A percentile compares a stretch with the other conserved stretches of the same genome.
Evolutionary conservation across 371 early-diverging fungal species (phyloP).

Genomic region (Mortierella sp.): DNA sequence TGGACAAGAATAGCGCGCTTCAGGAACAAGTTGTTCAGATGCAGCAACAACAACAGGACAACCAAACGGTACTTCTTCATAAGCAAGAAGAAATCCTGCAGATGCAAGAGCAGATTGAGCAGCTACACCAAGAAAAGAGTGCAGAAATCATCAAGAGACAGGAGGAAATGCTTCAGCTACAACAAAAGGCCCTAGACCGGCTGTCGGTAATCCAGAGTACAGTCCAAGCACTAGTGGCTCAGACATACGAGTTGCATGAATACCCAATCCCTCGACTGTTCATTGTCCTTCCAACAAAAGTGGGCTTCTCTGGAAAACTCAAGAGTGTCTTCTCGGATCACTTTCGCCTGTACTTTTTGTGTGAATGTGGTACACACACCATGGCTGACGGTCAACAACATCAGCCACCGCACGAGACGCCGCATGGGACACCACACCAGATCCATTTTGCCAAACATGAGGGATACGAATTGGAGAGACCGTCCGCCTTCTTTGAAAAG

Average conservation of each 20-base stretch:
- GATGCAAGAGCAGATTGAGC: too few relatives aligned
- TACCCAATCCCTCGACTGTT: constrained; percentile 17
- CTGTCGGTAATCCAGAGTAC: constrained; percentile 2
- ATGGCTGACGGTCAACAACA: neutral
- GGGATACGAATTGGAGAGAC: constrained; percentile 5
- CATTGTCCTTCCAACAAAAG: constrained; percentile 8
- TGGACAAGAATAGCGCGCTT: too few relatives aligned
- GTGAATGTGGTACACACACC: constrained; percentile 20
- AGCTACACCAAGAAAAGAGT: too few relatives aligned
- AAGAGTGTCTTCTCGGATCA: too few relatives aligned
- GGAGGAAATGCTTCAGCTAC: constrained; percentile 6
- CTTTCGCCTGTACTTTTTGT: constrained; percentile 15
- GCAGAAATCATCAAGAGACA: too few relatives aligned
- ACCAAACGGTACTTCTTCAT: too few relatives aligned
- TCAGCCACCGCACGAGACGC: too few relatives aligned
- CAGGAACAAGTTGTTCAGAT: too few relatives aligned
- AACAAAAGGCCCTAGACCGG: constrained; percentile 10
- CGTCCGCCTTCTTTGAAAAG: constrained; percentile 7
- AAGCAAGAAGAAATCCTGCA: too few relatives aligned
- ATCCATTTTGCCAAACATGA: constrained; percentile 16
- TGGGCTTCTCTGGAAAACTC: neutral
- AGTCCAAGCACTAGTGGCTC: constrained; percentile 7
- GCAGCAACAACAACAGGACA: too few relatives aligned
- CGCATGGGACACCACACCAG: constrained; percentile 4
- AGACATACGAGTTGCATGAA: constrained; percentile 12